These are phyloP conservation scores for Cytospora piceae DNA, from an alignment of 2,329 filamentous ascomycete species.

Conservation along the genomic window DNA sequence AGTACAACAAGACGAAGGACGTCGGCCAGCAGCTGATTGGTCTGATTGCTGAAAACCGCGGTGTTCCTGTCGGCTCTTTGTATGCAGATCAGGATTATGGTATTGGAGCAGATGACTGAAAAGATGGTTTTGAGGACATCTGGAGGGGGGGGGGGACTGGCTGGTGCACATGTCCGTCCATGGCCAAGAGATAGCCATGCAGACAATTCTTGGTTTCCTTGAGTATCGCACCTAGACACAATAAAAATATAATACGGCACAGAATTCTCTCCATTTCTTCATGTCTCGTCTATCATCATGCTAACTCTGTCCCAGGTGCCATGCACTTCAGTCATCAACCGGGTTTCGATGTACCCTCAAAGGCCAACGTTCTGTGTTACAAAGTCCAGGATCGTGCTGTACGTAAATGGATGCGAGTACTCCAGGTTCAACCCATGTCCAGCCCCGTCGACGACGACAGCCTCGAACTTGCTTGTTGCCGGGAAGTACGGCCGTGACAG, in stretches of 20 bases:
- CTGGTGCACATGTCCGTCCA: not conserved
- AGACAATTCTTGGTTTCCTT: not conserved
- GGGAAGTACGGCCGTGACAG: slow-evolving; percentile 47
- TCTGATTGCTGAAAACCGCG: slow-evolving; percentile 42
- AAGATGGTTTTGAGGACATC: too few relatives aligned
- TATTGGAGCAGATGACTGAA: slow-evolving; percentile 36
- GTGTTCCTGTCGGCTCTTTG: slow-evolving; percentile 38
- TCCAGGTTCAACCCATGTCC: slow-evolving; percentile 56
- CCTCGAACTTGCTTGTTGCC: slow-evolving; percentile 52
- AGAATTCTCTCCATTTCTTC: not conserved
- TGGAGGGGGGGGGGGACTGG: too few relatives aligned
- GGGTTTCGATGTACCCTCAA: not conserved
- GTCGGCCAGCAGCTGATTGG: slow-evolving; percentile 45
- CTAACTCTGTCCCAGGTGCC: not conserved
- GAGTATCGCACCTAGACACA: not conserved
- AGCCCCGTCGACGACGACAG: slow-evolving; percentile 57
- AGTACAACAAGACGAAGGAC: slow-evolving; percentile 46
- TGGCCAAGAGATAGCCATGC: too few relatives aligned
- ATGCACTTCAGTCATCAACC: not conserved
- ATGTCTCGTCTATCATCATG: not conserved
- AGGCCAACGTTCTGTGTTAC: slow-evolving; percentile 20
- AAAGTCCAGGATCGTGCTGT: slow-evolving; percentile 25
- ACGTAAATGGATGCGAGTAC: slow-evolving; percentile 29
- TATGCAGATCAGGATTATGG: slow-evolving; percentile 40
- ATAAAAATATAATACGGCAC: not conserved